Evolutionary conservation across 2,329 filamentous ascomycete genomes (phyloP), one percentile per base, ranked within the genome.

Genomic region (Ilyonectria destructans): DNA sequence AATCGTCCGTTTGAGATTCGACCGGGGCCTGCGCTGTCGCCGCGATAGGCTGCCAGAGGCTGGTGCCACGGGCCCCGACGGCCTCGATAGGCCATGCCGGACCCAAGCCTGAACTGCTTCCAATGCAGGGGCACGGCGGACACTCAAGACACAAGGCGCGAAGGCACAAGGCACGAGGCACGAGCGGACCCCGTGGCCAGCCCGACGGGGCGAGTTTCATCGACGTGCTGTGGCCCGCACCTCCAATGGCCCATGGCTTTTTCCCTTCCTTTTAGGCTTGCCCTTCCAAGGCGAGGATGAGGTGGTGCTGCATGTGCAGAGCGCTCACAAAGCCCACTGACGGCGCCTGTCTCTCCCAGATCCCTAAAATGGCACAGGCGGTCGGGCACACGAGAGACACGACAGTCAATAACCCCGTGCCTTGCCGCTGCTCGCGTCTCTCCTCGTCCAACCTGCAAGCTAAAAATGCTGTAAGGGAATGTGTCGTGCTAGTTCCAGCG

Each of bases 1-100:
- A 45, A 51, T 70, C 60, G 64, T 56, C 52, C 70, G 73, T 75
- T 75, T 74, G 70, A 75, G 71, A 54, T 74, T 69, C 51, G 63
- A 69, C 73, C 61, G 67, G 73, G 67, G 70, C 62, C 60, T 23
- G 46, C 31, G 33, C 21, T 6, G 19, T 29, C 15, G 45, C 23
- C 45, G 51, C 45, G 66, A 73, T 71, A 69, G 69, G 71, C 60
- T 74, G 56, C 40, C 54, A 45, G 55, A 63, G 35, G 58, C 46
- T 45, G 58, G 49, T 58, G 48, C 40, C 40, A 59, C 48, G 29
- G 45, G 15, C 37, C 2, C 29, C 15, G 48, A 19, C 48, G 48
- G 17, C 62, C 33, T 51, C 37, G 48, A 59, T 59, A 54, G 48
- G 48, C 35, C 45, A 23, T 17, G 26, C 33, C n/a, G 15, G 17